These are phyloP conservation scores for Tinospora cordifolia DNA, from an alignment of 164 flowering plant genomes.

Conservation along the genomic window DNA sequence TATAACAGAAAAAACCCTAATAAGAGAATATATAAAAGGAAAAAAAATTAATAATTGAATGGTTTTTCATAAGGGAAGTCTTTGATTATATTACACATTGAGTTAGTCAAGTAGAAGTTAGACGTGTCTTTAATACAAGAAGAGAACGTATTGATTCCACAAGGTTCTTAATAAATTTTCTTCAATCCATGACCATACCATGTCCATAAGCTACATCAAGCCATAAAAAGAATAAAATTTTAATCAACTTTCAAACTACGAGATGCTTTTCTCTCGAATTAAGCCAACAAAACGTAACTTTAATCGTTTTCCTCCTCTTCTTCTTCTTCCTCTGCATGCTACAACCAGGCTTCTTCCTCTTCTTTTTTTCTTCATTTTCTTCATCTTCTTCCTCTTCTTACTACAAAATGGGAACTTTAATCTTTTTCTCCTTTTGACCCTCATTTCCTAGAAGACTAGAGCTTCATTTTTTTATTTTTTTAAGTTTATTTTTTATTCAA, in stretches of 20 bases:
- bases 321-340: too few relatives aligned
- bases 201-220: not conserved
- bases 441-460: too few relatives aligned
- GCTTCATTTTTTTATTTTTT: too few relatives aligned
- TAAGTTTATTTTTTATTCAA: too few relatives aligned
- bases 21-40: too few relatives aligned
- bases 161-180: not conserved
- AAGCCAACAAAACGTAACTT: not conserved
- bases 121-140: conserved; percentile 1
- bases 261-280: not conserved
- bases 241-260: not conserved
- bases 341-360: too few relatives aligned
- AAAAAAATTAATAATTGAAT: too few relatives aligned
- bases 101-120: conserved; percentile 1
- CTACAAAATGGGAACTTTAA: too few relatives aligned
- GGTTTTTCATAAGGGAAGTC: not conserved
- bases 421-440: too few relatives aligned
- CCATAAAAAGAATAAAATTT: not conserved
- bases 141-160: not conserved
- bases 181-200: not conserved
- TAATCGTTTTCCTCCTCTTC: too few relatives aligned
- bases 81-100: conserved; percentile 1
- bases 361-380: too few relatives aligned
- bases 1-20: too few relatives aligned
- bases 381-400: not conserved